A percentile compares a stretch with the other conserved stretches of the same genome.
These are phyloP conservation scores for Sisymbrium irio DNA, from an alignment of 345 rosid species.

Conservation along the genomic window DNA sequence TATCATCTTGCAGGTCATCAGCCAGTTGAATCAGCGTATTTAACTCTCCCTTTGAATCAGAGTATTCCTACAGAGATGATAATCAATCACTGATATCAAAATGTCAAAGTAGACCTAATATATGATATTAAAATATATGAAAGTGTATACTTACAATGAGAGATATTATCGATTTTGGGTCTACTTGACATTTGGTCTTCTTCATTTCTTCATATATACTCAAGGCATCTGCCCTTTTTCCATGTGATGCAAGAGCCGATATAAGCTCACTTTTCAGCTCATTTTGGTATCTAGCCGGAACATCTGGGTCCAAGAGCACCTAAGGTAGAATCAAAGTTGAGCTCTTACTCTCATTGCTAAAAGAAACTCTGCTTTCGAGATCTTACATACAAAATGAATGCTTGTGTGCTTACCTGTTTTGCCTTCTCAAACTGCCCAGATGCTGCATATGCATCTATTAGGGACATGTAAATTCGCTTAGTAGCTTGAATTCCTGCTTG, in stretches of 20 bases:
- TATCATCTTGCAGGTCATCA: conserved; percentile 51
- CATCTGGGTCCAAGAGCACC: conserved; percentile 52
- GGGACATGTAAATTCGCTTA: conserved; percentile 66
- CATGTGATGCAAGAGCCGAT: conserved; percentile 65
- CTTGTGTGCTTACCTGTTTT: conserved; percentile 55
- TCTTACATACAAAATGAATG: conserved; percentile 4
- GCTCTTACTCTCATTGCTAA: neutral
- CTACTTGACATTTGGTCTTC: conserved; percentile 44
- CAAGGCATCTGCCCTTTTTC: conserved; percentile 65
- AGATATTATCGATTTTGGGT: conserved; percentile 59
- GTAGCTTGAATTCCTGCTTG: conserved; percentile 41
- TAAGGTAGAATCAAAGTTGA: conserved; percentile 23
- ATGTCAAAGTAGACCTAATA: neutral
- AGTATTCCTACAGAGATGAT: conserved; percentile 45
- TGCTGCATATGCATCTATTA: conserved; percentile 68
- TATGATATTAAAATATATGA: neutral
- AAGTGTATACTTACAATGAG: conserved; percentile 63
- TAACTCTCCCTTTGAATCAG: conserved; percentile 46
- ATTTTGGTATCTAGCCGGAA: conserved; percentile 41
- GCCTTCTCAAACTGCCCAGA: conserved; percentile 80
- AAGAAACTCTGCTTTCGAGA: neutral
- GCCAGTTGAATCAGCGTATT: conserved; percentile 50
- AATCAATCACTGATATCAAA: neutral
- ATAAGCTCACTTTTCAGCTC: conserved; percentile 69
- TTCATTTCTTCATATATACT: conserved; percentile 60